A percentile compares a stretch with the other conserved stretches of the same genome.
Evolutionary conservation across 176 grass and related monocot genomes (phyloP).

Genomic region (Pontederia paniculata): DNA sequence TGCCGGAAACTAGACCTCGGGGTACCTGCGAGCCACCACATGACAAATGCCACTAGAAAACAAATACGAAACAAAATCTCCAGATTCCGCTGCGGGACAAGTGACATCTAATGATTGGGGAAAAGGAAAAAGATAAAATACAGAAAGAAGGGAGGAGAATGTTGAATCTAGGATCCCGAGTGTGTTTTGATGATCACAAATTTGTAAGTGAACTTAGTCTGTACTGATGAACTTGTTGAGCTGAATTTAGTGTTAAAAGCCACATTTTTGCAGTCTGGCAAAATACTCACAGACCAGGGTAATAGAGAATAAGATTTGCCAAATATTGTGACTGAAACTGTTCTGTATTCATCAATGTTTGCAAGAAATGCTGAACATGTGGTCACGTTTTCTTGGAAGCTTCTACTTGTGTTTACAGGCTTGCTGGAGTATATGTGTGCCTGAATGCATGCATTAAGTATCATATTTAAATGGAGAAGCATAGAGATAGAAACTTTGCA

Average conservation of each 20-base stretch:
- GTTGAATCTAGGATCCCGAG: no score
- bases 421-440: conserved; percentile 81
- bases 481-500: neutral
- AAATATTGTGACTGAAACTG: conserved; percentile 66
- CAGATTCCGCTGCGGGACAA: no score
- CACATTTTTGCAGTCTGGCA: conserved; percentile 76
- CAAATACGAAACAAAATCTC: no score
- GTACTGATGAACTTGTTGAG: no score
- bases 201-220: no score
- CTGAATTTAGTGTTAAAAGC: conserved; percentile 93
- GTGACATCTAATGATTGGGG: no score
- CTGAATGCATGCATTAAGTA: conserved; percentile 40
- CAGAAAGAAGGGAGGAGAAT: no score
- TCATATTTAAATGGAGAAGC: neutral
- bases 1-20: no score
- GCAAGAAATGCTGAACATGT: conserved; percentile 95
- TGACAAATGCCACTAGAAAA: conserved; percentile 58
- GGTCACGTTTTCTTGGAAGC: conserved; percentile 32
- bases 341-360: conserved; percentile 88
- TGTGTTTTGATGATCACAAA: no score
- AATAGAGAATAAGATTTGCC: conserved; percentile 61
- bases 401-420: conserved; percentile 45
- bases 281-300: conserved; percentile 96
- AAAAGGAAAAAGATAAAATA: no score
- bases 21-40: no score